Evolutionary conservation across 495 filamentous ascomycete genomes (phyloP), one percentile per base, ranked within the genome.

Genomic region (Lepraria neglecta): DNA sequence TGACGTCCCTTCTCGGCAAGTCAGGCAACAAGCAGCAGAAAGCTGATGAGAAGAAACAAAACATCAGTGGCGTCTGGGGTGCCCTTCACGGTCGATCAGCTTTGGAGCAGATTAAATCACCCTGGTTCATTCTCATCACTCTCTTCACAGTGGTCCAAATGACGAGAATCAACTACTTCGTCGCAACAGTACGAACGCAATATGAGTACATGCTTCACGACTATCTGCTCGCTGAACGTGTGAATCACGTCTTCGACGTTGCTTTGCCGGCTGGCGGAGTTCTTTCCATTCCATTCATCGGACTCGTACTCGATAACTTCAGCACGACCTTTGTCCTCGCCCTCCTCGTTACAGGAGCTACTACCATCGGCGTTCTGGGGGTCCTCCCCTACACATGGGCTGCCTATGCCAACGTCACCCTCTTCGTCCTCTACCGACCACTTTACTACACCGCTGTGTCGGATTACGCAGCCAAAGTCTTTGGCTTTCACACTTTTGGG

Each of bases 161-260:
- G 92, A 89, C 87, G 0, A 84, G 92, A 19, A 96, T 97, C 72
- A 97, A 97, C 75, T 98, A 91, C 79, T 98, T 98, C 67, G 90
- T 98, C 35, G 91, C 94, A 1, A 94, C 94, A 3, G 84, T 98
- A 62, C 84, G 87, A 21, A 78, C 84, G 9, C 94, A 98, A 71
- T 97, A 97, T 74, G 80, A 83, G 44, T 84, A 84, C 67, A 79
- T 98, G 11, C 80, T 98, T n/a, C 72, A 72, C 28, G 80, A 79
- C 10, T 73, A 74, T 54, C 68, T 70, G 0, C 77, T 78, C 46
- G 88, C 92, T 0, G 76, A 82, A 9, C 71, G 79, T 46, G 76
- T 97, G 68, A 97, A 96, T 73, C 75, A 84, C 43, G 83, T 89
- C 72, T 97, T 98, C 74, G 92, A 97, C 70, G 74, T 96, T 42